A percentile compares a stretch with the other conserved stretches of the same genome.
Evolutionary conservation across 371 early-diverging fungal species (phyloP).

Genomic region (Smittium mucronatum): DNA sequence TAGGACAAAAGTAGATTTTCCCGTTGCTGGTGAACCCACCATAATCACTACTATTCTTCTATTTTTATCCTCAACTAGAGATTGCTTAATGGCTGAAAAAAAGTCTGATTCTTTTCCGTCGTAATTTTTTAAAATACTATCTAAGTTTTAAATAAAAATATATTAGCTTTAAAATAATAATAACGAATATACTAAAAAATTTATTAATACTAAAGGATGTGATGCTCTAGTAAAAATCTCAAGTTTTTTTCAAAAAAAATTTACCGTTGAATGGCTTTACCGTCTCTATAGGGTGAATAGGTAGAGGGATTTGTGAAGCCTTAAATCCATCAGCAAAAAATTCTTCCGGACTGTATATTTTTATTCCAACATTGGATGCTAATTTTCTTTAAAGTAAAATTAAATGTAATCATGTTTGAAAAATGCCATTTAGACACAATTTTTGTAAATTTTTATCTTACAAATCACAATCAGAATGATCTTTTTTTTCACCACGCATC

Average conservation of each 20-base stretch:
- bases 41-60: constrained; percentile 7
- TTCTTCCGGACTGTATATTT: constrained; percentile 11
- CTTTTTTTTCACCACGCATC: constrained; percentile 31
- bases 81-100: neutral
- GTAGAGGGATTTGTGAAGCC: neutral
- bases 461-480: constrained; percentile 11
- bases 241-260: neutral
- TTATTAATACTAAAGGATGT: neutral
- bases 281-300: constrained; percentile 4
- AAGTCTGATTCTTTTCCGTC: constrained; percentile 3
- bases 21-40: constrained; percentile 12
- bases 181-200: neutral
- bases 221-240: neutral
- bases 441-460: too few species aligned
- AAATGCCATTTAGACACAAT: too few species aligned
- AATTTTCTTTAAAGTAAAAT: constrained; percentile 9
- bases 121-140: neutral
- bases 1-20: constrained; percentile 11
- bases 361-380: constrained; percentile 3
- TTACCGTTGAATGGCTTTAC: neutral
- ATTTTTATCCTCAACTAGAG: neutral
- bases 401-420: too few species aligned
- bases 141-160: neutral
- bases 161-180: neutral
- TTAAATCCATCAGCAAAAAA: constrained; percentile 6